phyloP scores from a whole-genome alignment of 2,329 filamentous ascomycete genomes.

The Fusarium pininemorale region DNA sequence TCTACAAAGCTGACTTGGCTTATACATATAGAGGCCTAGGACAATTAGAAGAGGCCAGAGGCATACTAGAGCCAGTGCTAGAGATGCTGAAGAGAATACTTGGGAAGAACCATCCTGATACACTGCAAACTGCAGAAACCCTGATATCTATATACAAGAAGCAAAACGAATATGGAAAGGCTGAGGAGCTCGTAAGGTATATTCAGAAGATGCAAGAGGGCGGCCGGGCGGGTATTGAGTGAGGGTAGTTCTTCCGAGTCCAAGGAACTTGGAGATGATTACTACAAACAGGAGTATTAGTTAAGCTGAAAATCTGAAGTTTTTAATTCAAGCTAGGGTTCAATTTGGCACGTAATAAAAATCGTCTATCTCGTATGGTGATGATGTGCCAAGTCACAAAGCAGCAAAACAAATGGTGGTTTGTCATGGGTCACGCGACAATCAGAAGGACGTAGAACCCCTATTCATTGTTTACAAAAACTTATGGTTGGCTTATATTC shows the following conservation, averaged over 20 bases:
- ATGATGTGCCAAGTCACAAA: background rate
- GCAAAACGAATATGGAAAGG: background rate
- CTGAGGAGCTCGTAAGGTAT: background rate
- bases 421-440: background rate
- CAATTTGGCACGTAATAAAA: rapidly evolving
- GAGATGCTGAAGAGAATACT: rapidly evolving
- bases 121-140: rapidly evolving
- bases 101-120: rapidly evolving
- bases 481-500: rapidly evolving
- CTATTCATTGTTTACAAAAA: background rate
- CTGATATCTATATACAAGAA: rapidly evolving
- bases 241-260: rapidly evolving
- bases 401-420: rapidly evolving
- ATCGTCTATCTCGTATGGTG: rapidly evolving
- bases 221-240: rapidly evolving
- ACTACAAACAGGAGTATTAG: rapidly evolving
- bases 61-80: background rate
- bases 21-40: rapidly evolving
- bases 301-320: rapidly evolving
- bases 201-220: rapidly evolving
- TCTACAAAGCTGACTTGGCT: rapidly evolving
- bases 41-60: background rate
- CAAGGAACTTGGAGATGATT: rapidly evolving
- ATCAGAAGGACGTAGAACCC: background rate
- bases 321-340: rapidly evolving